Evolutionary conservation across 2,329 filamentous ascomycete genomes (phyloP).

Genomic region (Exserohilum turcica): DNA sequence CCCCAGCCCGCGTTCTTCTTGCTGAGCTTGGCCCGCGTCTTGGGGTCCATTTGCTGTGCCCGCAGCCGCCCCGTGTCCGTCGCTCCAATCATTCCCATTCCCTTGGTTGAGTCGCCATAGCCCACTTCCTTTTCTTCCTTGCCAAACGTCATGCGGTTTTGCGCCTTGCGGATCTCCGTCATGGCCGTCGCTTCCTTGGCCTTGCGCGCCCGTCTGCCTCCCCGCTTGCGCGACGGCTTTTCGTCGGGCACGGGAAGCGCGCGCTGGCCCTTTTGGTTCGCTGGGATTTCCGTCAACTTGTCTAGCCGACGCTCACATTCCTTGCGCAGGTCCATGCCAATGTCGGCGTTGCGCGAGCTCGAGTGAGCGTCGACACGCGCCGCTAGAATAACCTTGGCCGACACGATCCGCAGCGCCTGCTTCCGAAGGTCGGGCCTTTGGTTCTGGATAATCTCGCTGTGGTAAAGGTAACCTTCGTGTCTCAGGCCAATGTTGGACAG

Average conservation of each 20-base stretch:
- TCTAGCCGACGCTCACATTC: conserved; percentile 85
- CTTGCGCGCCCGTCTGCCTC: conserved; percentile 85
- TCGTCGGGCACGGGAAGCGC: conserved; percentile 89
- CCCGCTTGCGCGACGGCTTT: conserved; percentile 90
- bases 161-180: conserved; percentile 94
- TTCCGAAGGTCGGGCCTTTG: conserved; percentile 87
- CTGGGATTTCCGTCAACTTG: conserved; percentile 88
- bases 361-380: conserved; percentile 88
- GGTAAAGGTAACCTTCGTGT: conserved; percentile 91
- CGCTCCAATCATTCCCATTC: conserved; percentile 94
- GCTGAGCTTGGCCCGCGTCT: conserved; percentile 89
- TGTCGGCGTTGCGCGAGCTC: conserved; percentile 77
- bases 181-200: conserved; percentile 96
- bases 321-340: conserved; percentile 79
- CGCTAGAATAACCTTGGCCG: conserved; percentile 91
- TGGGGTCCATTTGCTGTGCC: conserved; percentile 85
- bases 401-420: conserved; percentile 93
- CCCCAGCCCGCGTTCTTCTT: conserved; percentile 98
- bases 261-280: conserved; percentile 81
- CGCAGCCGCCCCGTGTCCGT: conserved; percentile 87
- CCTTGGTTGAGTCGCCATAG: conserved; percentile 85
- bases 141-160: conserved; percentile 94
- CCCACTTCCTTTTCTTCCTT: conserved; percentile 94
- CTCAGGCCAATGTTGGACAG: conserved; percentile 87
- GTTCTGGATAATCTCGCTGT: conserved; percentile 84